phyloP scores from a whole-genome alignment of 2,329 filamentous ascomycete genomes.

The Lasiodiplodia citricola region DNA sequence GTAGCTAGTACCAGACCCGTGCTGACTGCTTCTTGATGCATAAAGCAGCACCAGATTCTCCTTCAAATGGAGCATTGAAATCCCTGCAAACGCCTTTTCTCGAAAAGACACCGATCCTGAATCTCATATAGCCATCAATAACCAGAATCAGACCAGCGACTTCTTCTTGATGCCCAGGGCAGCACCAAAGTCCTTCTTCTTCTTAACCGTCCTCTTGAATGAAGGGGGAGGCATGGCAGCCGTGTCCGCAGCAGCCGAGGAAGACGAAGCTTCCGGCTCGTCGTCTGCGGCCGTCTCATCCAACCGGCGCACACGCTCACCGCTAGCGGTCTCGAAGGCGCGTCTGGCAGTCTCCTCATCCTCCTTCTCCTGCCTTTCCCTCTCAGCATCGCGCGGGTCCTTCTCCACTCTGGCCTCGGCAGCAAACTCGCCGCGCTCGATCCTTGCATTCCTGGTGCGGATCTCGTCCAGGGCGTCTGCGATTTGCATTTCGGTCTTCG shows the following conservation, averaged over 20 bases:
- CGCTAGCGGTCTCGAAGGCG: conserved; percentile 66
- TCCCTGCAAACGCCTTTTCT: neutral
- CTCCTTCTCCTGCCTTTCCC: conserved; percentile 73
- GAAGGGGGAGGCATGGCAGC: conserved; percentile 59
- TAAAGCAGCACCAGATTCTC: no score
- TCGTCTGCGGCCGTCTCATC: conserved; percentile 39
- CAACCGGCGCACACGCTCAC: conserved; percentile 28
- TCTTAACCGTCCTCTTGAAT: conserved; percentile 79
- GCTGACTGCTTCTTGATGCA: no score
- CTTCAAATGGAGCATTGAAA: neutral
- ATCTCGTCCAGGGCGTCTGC: conserved; percentile 97
- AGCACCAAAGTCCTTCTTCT: conserved; percentile 81
- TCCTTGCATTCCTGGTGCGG: conserved; percentile 83
- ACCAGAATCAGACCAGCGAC: conserved; percentile 5
- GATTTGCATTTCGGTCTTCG: conserved; percentile 93
- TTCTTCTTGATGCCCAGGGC: conserved; percentile 89
- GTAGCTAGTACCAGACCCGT: no score
- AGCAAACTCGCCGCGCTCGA: conserved; percentile 74
- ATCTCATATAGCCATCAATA: neutral
- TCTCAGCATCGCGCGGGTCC: conserved; percentile 60
- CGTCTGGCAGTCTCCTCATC: conserved; percentile 79
- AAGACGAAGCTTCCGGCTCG: conserved; percentile 35
- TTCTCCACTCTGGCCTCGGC: conserved; percentile 63
- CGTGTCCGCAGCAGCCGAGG: conserved; percentile 37
- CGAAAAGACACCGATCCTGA: neutral